Evolutionary conservation across 2,329 filamentous ascomycete species (phyloP), one percentile per base, ranked within the genome.

Genomic region (Aspergillus amoenus): DNA sequence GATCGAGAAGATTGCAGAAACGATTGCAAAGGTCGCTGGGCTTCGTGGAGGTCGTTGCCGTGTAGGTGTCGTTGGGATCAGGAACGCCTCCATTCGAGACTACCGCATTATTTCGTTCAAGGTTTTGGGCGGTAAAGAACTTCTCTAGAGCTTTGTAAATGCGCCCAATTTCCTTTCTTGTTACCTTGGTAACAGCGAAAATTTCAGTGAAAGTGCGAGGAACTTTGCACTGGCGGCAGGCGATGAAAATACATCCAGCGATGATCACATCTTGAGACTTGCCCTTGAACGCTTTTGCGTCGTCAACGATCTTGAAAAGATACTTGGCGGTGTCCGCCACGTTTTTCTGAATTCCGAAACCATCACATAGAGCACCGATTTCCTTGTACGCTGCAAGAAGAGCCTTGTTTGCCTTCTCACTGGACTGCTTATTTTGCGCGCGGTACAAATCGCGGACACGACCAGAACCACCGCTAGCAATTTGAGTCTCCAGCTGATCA

Each of bases 201-300:
- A 99, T 94, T 74, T 99, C 95, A 48, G 90, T 87, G 78, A 99
- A 99, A 3, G 92, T 96, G 64, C 94, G 89, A 4, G 90, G 88
- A 30, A 93, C 88, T 60, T 87, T 85, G 70, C 91, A 89, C 75
- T 97, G 91, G 44, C 94, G 91, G 73, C 93, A 97, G 41, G 94
- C 92, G 67, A 99, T 93, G 80, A 99, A 97, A 75, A 99, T 94
- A 77, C 93, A 97, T 6, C 93, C 92, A 5, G 94, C 94, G 64
- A 97, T 93, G 65, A 99, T 89, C 55, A 91, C 90, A 66, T 97
- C 93, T 70, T 93, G 89, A 0, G 90, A 89, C 78, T 99, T 99
- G 71, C 93, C 93, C 79, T 96, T 96, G 83, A 97, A 92, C 55
- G 92, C 84, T 73, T 93, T 93, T 70, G 88, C 88, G 76, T 99